Base-by-base conservation (phyloP, 164 flowering plant genomes). In the Magnolia kwangsiensis region DNA sequence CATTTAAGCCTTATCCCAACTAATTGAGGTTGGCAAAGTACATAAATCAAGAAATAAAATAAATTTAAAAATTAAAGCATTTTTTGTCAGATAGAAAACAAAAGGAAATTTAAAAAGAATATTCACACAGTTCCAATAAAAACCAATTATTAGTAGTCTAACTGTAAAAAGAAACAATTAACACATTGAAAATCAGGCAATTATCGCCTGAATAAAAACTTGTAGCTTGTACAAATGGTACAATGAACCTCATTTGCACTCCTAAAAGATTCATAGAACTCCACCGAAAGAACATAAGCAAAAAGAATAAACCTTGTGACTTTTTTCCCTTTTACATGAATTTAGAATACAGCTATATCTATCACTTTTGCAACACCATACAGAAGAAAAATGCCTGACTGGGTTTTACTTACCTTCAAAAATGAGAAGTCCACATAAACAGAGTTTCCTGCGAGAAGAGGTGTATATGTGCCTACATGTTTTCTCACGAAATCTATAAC, bases 401-500 rank as follows among this genome's bases (percentile, higher is more conserved):
- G 13, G 61, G 13, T 55, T 55, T 13, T 55, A 16, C 59, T 51
- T 82, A 90, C 97, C 97, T 92, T 92, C 71, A 91, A 74, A 77
- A 84, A 93, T 27, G 74, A 64, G 72, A 85, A 79, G 82, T 93
- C 97, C 75, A 88, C 84, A 77, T 92, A 92, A 45, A 92, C 86
- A 74, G 95, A 91, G 84, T 92, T 92, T 80, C 97, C 97, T 10
- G 97, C 97, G 59, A 92, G 78, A 73, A 76, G 90, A 65, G 90
- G 87, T 45, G 84, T 79, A 59, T 80, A 72, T 51, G 83, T 71
- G 23, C 91, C 89, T 18, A 88, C 71, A 80, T 89, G 72, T 76
- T 67, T 85, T 77, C 85, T 90, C 13, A 92, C 91, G 88, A 92
- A 92, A 69, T 87, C 87, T 68, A 87, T 83, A 51, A 91, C 94